Evolutionary conservation across 345 rosid species (phyloP), one percentile per base, ranked within the genome.

Genomic region (Lagerstroemia speciosa): DNA sequence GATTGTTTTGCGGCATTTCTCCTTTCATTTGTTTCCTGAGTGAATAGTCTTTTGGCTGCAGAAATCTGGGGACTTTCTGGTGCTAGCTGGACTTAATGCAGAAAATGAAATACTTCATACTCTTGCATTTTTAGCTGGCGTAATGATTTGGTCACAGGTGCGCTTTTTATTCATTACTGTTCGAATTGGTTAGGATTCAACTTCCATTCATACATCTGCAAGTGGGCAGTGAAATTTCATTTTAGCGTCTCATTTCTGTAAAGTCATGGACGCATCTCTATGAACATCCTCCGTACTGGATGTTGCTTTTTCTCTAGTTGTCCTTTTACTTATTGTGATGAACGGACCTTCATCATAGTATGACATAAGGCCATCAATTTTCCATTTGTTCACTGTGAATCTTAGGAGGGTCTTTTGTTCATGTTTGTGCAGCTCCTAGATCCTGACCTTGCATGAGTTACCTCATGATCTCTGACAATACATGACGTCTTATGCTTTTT

Each of bases 91-190:
- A 63, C 86, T 95, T 27, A 71, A 86, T 71, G 79, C 83, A 29
- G 96, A 92, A 81, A 92, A 88, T 79, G 99, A 92, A 79, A 87
- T 95, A 72, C 68, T 86, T 37, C 97, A 92, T 69, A 95, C 97
- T 50, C 96, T 95, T 68, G 78, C 98, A 24, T 95, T 95, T 77
- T 78, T 92, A 79, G 97, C 92, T 79, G 98, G 97, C 78, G 81
- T 92, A 62, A 87, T 84, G 89, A 82, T 81, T 73, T 92, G 98
- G 98, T 95, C 99, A 75, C 97, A 95, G 96, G 98, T 95, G 60
- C 45, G 76, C 24, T 30, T 24, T 30, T 74, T 65, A 58, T 27
- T 52, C 30, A 12, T 8, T 32, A 40, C 9, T 65, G 19, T 12
- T 37, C 10, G 31, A 38, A n/a, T 65, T 8, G 5, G 19, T 3